Conservation (phyloP, 169 alveolate species). For the Plasmodium falciparum region DNA sequence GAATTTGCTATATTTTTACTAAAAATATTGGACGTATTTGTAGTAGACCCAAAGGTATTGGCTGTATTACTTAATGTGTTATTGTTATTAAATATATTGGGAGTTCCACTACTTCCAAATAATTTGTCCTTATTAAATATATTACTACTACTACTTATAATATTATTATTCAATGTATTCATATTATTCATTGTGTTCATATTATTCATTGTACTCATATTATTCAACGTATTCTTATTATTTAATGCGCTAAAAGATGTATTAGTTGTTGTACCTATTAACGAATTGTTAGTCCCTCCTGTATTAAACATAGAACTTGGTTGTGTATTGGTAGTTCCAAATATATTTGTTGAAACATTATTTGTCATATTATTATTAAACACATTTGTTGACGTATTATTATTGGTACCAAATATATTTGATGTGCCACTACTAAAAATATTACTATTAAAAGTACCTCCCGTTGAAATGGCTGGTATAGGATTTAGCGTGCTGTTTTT, state of each 20-base stretch:
- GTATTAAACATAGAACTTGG: too few species aligned
- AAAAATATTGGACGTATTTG: conserved; percentile 4
- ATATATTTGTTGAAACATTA: not conserved
- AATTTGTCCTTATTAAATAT: not conserved
- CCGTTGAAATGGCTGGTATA: not conserved
- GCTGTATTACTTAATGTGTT: not conserved
- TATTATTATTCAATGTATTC: not conserved
- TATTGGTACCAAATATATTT: not conserved
- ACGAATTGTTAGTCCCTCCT: too few species aligned
- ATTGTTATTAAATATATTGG: conserved; percentile 7
- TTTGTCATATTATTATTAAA: too few species aligned
- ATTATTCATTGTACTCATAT: too few species aligned
- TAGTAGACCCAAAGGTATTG: not conserved
- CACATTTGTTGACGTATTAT: too few species aligned
- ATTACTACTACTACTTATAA: not conserved
- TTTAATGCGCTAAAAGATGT: too few species aligned
- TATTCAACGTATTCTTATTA: too few species aligned
- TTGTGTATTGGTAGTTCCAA: not conserved
- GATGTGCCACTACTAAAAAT: not conserved
- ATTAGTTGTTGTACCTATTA: too few species aligned
- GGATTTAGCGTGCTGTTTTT: not conserved
- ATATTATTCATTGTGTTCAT: too few species aligned
- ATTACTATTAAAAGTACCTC: too few species aligned
- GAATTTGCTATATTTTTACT: not conserved
- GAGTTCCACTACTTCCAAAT: not conserved